Base-by-base conservation (phyloP, 306 rosid species). In the Sesbania bispinosa region DNA sequence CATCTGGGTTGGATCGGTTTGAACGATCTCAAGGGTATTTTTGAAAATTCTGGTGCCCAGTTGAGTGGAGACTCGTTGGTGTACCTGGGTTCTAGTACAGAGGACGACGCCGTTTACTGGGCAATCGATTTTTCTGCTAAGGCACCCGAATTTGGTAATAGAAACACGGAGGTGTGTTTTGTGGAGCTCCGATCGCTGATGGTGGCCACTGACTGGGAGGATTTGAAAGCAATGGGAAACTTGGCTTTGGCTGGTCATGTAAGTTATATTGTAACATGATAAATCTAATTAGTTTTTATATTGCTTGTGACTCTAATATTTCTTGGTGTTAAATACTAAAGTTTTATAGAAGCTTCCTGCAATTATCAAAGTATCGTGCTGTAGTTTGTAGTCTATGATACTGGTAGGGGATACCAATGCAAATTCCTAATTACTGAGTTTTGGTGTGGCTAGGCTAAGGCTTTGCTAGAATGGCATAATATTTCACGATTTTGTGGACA, bases 241-340 rank as follows among this genome's bases (percentile, higher is more conserved):
- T 79, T 94, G 82, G 89, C 97, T 55, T 71, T 94, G 82, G 98
- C 96, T 51, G 97, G 97, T 67, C 96, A 90, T 70, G 98, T 94
- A 81, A 84, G 95, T 58, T 18, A 9, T 59, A 1, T 51, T 62
- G 14, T 36, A 18, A 59, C 62, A 29, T 57, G 14, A 71, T 45
- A 11, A 13, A n/a, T 67, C 23, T 60, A 26, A 54, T 19, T 29
- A 57, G 52, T 21, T 65, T n/a, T 20, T 23, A 13, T 35, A 33
- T 23, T 26, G n/a, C 19, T 32, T 42, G 29, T 51, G 71, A 47
- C 43, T 60, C 10, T 62, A 42, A 3, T 21, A 24, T 16, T 27
- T 11, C 9, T 51, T 27, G 55, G 55, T 10, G 9, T 38, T 75
- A 4, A 24, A 11, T 58, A 9, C 64, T 67, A 39, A 20, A 24